Evolutionary conservation across 768 basidiomycete genomes (phyloP), one percentile per base, ranked within the genome.

Genomic region (Wakefieldia striispora): DNA sequence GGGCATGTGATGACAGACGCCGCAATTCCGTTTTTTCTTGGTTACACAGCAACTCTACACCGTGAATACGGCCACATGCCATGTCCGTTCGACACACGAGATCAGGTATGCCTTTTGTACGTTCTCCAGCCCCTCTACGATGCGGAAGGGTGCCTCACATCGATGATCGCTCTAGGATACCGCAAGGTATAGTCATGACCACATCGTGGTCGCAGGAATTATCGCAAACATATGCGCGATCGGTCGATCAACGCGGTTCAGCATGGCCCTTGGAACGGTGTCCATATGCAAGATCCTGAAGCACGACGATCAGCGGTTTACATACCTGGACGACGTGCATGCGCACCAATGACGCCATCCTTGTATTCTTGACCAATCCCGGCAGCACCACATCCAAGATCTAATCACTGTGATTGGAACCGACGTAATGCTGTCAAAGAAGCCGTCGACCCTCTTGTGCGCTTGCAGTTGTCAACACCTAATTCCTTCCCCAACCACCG

Each of bases 391-490:
- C 74, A 64, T 95, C 86, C 47, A 97, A 73, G 34, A 92, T 88
- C 26, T 91, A 86, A 65, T 82, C 83, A 24, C 82, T 84, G 26
- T 8, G 26, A 29, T 4, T 29, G 29, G 29, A 27, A 27, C 10
- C 6, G 26, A 27, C 26, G 9, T 10, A 27, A 8, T 23, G 51
- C 90, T 89, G 65, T 92, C 90, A 58, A 93, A 93, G 66, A 75
- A 91, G 1, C 86, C 86, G 55, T 95, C 88, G 19, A 92, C 67
- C 70, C 10, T 6, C 13, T 12, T 29, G 29, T 29, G 6, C 80
- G 81, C 71, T 95, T 98, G 73, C 97, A 97, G 65, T 97, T 89
- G 53, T 92, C 86, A 38, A 91, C 84, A n/a, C 91, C 91, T 10
- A 95, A 66, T 40, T 94, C 90, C 35, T 83, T 76, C 65, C 83